A percentile compares a stretch with the other conserved stretches of the same genome.
Evolutionary conservation across 2,329 filamentous ascomycete species (phyloP).

Genomic region (Zymoseptoria ardabiliae): DNA sequence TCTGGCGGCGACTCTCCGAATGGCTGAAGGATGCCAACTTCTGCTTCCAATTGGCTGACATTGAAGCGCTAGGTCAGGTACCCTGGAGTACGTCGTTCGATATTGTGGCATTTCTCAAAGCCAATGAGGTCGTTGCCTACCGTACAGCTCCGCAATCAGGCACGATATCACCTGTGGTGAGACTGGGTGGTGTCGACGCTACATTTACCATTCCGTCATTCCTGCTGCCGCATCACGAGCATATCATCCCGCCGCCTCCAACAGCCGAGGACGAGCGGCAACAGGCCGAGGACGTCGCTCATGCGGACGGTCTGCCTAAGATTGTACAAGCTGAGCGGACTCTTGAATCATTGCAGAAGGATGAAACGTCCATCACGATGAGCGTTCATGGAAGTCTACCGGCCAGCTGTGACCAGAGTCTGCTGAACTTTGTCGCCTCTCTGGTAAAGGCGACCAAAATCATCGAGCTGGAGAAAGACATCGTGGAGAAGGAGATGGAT

Average conservation of each 20-base stretch:
- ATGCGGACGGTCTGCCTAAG: constrained; percentile 40
- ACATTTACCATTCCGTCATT: constrained; percentile 43
- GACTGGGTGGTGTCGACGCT: constrained; percentile 45
- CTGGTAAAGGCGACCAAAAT: constrained; percentile 52
- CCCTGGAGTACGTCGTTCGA: constrained; percentile 44
- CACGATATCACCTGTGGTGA: constrained; percentile 42
- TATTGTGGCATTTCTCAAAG: constrained; percentile 40
- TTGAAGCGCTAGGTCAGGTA: constrained; percentile 41
- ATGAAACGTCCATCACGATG: constrained; percentile 44
- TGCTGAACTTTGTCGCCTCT: constrained; percentile 49
- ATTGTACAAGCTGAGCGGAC: constrained; percentile 34
- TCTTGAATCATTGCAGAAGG: constrained; percentile 36
- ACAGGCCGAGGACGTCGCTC: constrained; percentile 33
- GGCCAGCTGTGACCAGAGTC: constrained; percentile 43
- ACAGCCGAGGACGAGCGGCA: constrained; percentile 29
- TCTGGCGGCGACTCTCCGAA: constrained; percentile 40
- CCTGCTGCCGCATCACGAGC: constrained; percentile 49
- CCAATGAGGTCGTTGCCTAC: constrained; percentile 45
- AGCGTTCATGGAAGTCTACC: constrained; percentile 44
- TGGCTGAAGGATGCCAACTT: constrained; percentile 50
- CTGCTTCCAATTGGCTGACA: constrained; percentile 40
- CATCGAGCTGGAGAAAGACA: constrained; percentile 45
- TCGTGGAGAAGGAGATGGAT: constrained; percentile 31
- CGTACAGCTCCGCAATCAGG: constrained; percentile 38
- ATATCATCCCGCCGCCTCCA: constrained; percentile 40